Evolutionary conservation across 73 alveolate species (phyloP), one percentile per base, ranked within the genome.

Genomic region (Urostyla sp.): DNA sequence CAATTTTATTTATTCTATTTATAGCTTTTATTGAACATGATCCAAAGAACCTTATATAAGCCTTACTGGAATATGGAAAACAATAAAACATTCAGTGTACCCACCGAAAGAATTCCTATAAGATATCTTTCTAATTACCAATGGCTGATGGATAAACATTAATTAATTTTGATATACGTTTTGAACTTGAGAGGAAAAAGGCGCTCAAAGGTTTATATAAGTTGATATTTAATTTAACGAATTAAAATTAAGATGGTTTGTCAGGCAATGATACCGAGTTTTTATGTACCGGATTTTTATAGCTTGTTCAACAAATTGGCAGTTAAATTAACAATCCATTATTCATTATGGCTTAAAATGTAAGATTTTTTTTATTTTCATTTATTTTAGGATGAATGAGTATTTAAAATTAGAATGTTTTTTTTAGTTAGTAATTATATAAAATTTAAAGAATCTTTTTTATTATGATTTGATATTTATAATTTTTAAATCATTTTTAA

Each of bases 111-210:
- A 24, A 69, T 18, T 69, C 84, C 38, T 46, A 69, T 54, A 69
- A 69, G 54, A 48, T 69, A 48, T 51, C 6, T 6, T 48, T 69
- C 37, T 18, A 11, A 1, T 48, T 44, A 1, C 72, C 52, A 26
- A 31, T 66, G 15, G n/a, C 60, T 5, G 84, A 69, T 49, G 69
- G 31, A 11, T 31, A 23, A 3, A 31, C 15, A n/a, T 21, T 30
- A 5, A 44, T 59, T 35, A 55, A 59, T 8, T 59, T 59, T 20
- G 77, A 59, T 52, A 32, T 59, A 4, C 16, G 20, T 7, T 59
- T 59, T 23, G 77, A 59, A 23, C 28, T 34, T 20, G 77, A 55
- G 10, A 59, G 44, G 34, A 59, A 59, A 32, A 59, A 59, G 44
- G 36, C 28, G 34, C 57, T 34, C 31, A 15, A 35, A 21, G 77